A percentile compares a stretch with the other conserved stretches of the same genome.
phyloP scores from a whole-genome alignment of 129 eudicot species.

The Ambrosia trifida region DNA sequence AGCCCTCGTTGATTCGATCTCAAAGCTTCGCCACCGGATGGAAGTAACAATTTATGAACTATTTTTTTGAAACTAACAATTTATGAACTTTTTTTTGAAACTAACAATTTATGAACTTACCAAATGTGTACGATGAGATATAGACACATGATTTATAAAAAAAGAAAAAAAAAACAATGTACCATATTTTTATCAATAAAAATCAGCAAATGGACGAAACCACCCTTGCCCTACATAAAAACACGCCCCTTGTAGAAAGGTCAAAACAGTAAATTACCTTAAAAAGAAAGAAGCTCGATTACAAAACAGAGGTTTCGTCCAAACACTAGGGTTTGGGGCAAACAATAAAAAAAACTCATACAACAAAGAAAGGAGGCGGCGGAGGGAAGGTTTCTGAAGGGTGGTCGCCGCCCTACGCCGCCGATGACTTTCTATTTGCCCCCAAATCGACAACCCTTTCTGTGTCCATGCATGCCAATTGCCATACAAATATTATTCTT shows the following conservation, averaged over 20 bases:
- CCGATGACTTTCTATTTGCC: constrained; percentile 36
- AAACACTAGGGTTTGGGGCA: constrained; percentile 23
- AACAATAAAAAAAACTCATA: constrained; percentile 20
- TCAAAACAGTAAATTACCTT: constrained; percentile 14
- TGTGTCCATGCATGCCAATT: background rate
- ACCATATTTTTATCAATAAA: too few relatives aligned
- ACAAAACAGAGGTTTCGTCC: background rate
- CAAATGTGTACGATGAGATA: too few relatives aligned
- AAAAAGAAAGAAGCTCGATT: background rate
- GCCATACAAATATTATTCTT: too few relatives aligned
- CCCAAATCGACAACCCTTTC: constrained; percentile 34
- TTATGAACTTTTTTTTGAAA: too few relatives aligned
- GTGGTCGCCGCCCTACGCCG: constrained; percentile 44
- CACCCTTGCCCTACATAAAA: background rate
- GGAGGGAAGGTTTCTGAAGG: constrained; percentile 33
- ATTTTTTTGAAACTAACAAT: too few relatives aligned
- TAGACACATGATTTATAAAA: too few relatives aligned
- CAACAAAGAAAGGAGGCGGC: constrained; percentile 25
- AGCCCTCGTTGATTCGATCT: too few relatives aligned
- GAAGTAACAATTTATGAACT: too few relatives aligned
- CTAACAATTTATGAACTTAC: too few relatives aligned
- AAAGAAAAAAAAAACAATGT: too few relatives aligned
- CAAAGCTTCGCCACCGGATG: too few relatives aligned
- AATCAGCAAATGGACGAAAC: background rate
- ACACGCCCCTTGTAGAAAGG: background rate